A percentile compares a stretch with the other conserved stretches of the same genome.
Conservation (phyloP, 345 rosid genomes). For the Mercurialis annua region DNA sequence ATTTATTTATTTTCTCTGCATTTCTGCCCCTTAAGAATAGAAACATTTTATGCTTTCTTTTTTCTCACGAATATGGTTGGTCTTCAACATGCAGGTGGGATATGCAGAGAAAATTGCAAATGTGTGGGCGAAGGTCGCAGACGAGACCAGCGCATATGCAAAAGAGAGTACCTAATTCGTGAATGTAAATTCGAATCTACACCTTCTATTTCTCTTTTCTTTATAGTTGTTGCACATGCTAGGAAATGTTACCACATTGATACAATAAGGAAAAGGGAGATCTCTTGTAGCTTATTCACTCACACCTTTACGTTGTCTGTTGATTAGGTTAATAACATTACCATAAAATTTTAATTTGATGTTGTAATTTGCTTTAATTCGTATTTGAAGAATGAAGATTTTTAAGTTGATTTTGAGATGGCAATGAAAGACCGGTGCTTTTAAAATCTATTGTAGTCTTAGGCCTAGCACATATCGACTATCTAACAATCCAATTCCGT, state of each 20-base stretch:
- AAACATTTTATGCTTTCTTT: background rate
- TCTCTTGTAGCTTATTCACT: slow-evolving; percentile 3
- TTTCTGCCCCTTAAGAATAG: background rate
- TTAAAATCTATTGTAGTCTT: too few species aligned
- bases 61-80: background rate
- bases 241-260: slow-evolving; percentile 4
- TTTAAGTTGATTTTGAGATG: background rate
- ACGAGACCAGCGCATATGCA: slow-evolving; percentile 72
- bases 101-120: slow-evolving; percentile 90
- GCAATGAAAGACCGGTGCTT: background rate
- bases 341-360: background rate
- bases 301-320: background rate
- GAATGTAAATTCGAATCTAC: slow-evolving; percentile 42
- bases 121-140: slow-evolving; percentile 87
- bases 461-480: too few species aligned
- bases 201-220: slow-evolving; percentile 12
- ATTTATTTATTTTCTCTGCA: background rate
- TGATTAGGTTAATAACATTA: slow-evolving; percentile 5
- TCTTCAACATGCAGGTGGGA: slow-evolving; percentile 56
- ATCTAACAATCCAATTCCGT: too few species aligned
- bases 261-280: slow-evolving; percentile 12
- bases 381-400: background rate
- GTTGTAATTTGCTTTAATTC: slow-evolving; percentile 11
- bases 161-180: slow-evolving; percentile 39
- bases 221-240: slow-evolving; percentile 11